phyloP scores from a whole-genome alignment of 2,329 filamentous ascomycete species.

The Penicillium thymicola region DNA sequence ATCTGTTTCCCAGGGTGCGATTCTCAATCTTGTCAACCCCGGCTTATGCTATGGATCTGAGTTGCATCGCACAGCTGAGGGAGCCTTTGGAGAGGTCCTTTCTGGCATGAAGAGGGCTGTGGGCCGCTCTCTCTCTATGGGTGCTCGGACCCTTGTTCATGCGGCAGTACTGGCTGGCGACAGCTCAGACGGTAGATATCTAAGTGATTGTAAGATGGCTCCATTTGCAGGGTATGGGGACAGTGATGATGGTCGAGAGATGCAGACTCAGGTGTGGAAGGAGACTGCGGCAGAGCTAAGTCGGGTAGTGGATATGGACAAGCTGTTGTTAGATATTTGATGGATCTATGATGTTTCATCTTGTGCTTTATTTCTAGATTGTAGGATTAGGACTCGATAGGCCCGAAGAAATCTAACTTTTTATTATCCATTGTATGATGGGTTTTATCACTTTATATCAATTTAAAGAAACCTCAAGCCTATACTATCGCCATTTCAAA shows the following conservation, averaged over 20 bases:
- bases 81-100: background rate
- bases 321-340: too few relatives aligned
- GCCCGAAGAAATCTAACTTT: too few relatives aligned
- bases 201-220: background rate
- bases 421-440: too few relatives aligned
- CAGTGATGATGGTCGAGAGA: background rate
- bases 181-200: background rate
- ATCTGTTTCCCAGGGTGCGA: background rate
- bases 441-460: too few relatives aligned
- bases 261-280: background rate
- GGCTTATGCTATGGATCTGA: slow-evolving; percentile 2
- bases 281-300: too few relatives aligned
- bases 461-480: too few relatives aligned
- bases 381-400: too few relatives aligned
- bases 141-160: background rate
- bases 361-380: too few relatives aligned
- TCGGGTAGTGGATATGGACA: too few relatives aligned
- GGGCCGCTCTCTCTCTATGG: background rate
- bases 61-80: background rate
- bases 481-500: too few relatives aligned
- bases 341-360: too few relatives aligned
- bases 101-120: background rate
- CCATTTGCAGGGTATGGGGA: background rate
- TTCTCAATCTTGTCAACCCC: background rate
- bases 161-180: background rate